Base-by-base conservation (phyloP, 2,329 filamentous ascomycete genomes). In the Fusarium solani-melongenae region DNA sequence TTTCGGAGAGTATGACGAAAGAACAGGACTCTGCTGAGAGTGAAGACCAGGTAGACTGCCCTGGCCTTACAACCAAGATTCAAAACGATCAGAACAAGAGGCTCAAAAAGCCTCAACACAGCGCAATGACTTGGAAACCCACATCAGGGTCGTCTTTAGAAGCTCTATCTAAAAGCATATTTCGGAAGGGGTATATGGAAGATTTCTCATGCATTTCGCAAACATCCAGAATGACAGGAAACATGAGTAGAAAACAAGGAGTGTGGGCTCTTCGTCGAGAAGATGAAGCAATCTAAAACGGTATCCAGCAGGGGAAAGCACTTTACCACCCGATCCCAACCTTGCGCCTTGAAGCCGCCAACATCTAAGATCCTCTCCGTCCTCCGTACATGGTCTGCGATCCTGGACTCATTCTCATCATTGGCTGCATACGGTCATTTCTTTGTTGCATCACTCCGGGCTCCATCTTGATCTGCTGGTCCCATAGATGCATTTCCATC, bases 281-380 rank as follows among this genome's bases (percentile, higher is more conserved):
- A 81, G 80, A 81, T 78, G 69, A 78, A 80, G 70, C 68, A 77
- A 69, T 82, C 79, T 81, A 81, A 73, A 75, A 63, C 70, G 61
- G 39, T 71, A 60, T 65, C 74, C 63, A 62, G 29, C 68, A 75
- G 31, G 36, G 17, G 15, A 58, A 34, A 69, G 56, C 34, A 64
- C 41, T 44, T 49, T 36, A 44, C 29, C 49, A 62, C 51, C 11
- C 33, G 49, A 59, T 62, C 24, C 49, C 71, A 67, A 63, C 24
- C 38, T 64, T 60, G 49, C 69, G 44, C 62, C 67, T 31, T 62
- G 20, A 65, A 60, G 36, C 39, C 33, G 38, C 36, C 51, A 34
- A 20, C 27, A 29, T 39, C 64, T 63, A 76, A 55, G 73, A 70
- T 71, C 55, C 74, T 66, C 72, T 73, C 34, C 76, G 76, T 64